These are phyloP conservation scores for Aspergillus ellipticus DNA, from an alignment of 495 filamentous ascomycete species.

Conservation along the genomic window DNA sequence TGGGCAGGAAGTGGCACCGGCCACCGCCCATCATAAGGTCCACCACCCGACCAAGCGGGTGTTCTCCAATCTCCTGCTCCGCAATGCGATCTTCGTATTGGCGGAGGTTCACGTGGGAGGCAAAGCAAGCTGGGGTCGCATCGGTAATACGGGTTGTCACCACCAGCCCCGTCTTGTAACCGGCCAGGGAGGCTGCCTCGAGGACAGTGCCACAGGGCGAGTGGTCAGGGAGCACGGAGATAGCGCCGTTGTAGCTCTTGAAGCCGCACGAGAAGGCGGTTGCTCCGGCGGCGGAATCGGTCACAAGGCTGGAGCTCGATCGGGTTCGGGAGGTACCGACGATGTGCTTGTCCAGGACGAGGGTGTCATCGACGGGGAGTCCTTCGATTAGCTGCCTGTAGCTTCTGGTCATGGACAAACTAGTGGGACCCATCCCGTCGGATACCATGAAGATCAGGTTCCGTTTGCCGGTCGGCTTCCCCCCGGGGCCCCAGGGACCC, in stretches of 20 bases:
- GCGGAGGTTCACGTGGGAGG: conserved; percentile 77
- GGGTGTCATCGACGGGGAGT: conserved; percentile 63
- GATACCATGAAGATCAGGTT: conserved; percentile 99
- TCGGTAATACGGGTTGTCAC: conserved; percentile 95
- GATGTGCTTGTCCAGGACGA: conserved; percentile 78
- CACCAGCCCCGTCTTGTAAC: conserved; percentile 89
- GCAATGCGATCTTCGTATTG: conserved; percentile 86
- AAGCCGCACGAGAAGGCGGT: conserved; percentile 89
- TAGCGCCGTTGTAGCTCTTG: conserved; percentile 96
- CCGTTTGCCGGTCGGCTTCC: conserved; percentile 66
- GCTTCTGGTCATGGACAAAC: conserved; percentile 75
- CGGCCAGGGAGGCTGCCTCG: conserved; percentile 86
- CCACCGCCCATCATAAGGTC: conserved; percentile 93
- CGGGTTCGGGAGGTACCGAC: conserved; percentile 87
- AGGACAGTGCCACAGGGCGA: conserved; percentile 89
- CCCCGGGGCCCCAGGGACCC: conserved; percentile 35
- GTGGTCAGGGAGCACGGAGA: conserved; percentile 80
- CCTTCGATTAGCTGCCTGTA: conserved; percentile 71
- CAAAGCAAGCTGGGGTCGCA: conserved; percentile 96
- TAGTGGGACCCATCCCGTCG: conserved; percentile 95
- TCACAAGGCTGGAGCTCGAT: conserved; percentile 76
- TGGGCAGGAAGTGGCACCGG: conserved; percentile 88
- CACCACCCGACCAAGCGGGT: conserved; percentile 78
- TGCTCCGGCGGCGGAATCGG: conserved; percentile 91
- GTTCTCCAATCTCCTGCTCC: conserved; percentile 81